Percentiles rank a stretch among this genome's conserved stretches.
Conservation (phyloP, 352 stramenopile species). For the Phytophthora colocasiae region DNA sequence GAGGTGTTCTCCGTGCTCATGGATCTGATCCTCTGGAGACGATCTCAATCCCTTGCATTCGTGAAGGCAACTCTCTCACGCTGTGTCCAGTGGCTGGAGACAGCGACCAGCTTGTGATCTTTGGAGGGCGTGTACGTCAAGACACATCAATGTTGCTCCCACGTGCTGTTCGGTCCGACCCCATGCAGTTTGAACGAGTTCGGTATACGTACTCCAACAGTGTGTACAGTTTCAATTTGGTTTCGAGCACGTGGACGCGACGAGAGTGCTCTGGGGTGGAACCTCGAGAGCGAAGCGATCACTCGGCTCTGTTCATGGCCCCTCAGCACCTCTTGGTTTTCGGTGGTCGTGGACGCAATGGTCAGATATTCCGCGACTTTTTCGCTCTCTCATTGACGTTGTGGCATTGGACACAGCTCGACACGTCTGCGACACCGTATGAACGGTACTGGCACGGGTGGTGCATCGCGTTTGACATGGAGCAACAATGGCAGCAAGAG, state of each 20-base stretch:
- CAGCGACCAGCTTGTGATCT: constrained; percentile 49
- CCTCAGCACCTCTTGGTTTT: constrained; percentile 59
- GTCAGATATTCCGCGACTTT: constrained; percentile 55
- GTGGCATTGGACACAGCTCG: constrained; percentile 61
- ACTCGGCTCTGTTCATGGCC: constrained; percentile 60
- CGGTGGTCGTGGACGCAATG: constrained; percentile 63
- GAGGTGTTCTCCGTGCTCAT: constrained; percentile 12
- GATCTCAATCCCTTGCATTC: constrained; percentile 57
- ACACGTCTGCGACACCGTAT: constrained; percentile 31
- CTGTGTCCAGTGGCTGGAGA: constrained; percentile 39
- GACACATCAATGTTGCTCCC: constrained; percentile 58
- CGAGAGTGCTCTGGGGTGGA: constrained; percentile 43
- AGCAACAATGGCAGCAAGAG: constrained; percentile 33
- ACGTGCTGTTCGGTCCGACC: constrained; percentile 36
- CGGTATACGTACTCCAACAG: constrained; percentile 69
- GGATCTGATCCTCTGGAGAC: constrained; percentile 46
- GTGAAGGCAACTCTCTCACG: constrained; percentile 72
- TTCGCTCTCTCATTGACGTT: constrained; percentile 52
- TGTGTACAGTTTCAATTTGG: constrained; percentile 62
- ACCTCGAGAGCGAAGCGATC: constrained; percentile 61
- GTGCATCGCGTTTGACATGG: constrained; percentile 38
- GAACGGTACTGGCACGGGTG: constrained; percentile 58
- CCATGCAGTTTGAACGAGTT: constrained; percentile 61
- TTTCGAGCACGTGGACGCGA: constrained; percentile 42
- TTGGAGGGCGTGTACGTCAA: constrained; percentile 60